Conservation (phyloP, 164 flowering plant genomes). For the Dillenia turbinata region DNA sequence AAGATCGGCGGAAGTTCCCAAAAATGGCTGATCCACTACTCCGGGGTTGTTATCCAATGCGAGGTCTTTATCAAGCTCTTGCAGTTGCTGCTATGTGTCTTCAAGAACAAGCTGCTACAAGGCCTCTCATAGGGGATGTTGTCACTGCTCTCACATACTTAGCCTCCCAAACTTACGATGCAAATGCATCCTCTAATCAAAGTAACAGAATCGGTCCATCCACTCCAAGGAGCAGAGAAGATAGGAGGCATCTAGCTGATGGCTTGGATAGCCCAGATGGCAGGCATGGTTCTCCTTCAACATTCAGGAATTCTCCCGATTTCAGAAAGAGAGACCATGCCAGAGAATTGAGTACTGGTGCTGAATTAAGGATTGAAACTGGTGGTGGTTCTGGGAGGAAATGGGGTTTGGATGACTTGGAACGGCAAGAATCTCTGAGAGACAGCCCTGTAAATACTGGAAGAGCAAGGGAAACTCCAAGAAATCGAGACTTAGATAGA, state of each 20-base stretch:
- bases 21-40: constrained; percentile 87
- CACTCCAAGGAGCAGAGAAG: constrained; percentile 49
- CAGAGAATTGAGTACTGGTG: constrained; percentile 37
- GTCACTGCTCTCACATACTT: constrained; percentile 89
- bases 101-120: constrained; percentile 92
- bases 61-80: constrained; percentile 90
- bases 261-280: constrained; percentile 47
- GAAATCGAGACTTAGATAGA: constrained; percentile 70
- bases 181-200: constrained; percentile 46
- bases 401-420: constrained; percentile 57
- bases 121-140: constrained; percentile 93
- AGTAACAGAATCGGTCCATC: constrained; percentile 49
- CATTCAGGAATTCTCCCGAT: constrained; percentile 65
- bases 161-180: constrained; percentile 85
- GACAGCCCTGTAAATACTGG: constrained; percentile 51
- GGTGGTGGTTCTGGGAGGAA: constrained; percentile 72
- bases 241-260: constrained; percentile 34
- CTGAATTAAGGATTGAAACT: constrained; percentile 45
- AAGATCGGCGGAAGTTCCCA: constrained; percentile 84
- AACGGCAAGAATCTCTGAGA: constrained; percentile 52
- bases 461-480: constrained; percentile 41
- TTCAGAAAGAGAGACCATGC: constrained; percentile 40
- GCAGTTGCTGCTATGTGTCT: constrained; percentile 94
- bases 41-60: constrained; percentile 82
- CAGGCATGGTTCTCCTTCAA: constrained; percentile 50